phyloP scores from a whole-genome alignment of 2,329 filamentous ascomycete genomes.

The Arthrobotrys sinensis region DNA sequence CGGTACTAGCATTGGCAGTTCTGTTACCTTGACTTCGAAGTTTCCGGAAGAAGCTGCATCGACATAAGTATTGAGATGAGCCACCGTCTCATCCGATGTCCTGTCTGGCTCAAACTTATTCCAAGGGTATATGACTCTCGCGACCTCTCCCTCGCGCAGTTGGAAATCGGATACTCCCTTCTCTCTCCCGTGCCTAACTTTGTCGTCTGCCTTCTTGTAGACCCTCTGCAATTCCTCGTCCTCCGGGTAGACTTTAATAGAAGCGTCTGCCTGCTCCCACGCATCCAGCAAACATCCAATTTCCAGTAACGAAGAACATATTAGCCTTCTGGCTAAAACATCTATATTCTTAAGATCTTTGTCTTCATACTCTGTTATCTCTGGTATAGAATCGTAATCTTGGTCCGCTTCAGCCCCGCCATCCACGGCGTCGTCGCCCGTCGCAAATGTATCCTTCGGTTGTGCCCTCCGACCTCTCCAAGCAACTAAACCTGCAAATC shows the following conservation, averaged over 20 bases:
- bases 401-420: constrained; percentile 65
- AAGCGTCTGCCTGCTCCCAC: constrained; percentile 44
- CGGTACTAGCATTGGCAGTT: constrained; percentile 79
- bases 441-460: constrained; percentile 44
- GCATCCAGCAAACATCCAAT: constrained; percentile 57
- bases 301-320: constrained; percentile 43
- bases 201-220: constrained; percentile 59
- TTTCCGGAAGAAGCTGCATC: constrained; percentile 81
- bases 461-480: constrained; percentile 46
- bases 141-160: constrained; percentile 47
- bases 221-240: constrained; percentile 66
- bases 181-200: constrained; percentile 17
- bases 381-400: constrained; percentile 64
- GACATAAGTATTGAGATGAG: constrained; percentile 77
- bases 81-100: constrained; percentile 78
- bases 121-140: constrained; percentile 75
- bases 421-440: constrained; percentile 24
- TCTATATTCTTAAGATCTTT: constrained; percentile 66
- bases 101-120: constrained; percentile 79
- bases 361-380: constrained; percentile 66
- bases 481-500: constrained; percentile 46
- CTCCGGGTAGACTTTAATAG: constrained; percentile 67
- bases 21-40: constrained; percentile 82
- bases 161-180: constrained; percentile 38
- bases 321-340: constrained; percentile 64